These are phyloP conservation scores for Venturia oleaginea DNA, from an alignment of 2,329 filamentous ascomycete species.

Conservation along the genomic window DNA sequence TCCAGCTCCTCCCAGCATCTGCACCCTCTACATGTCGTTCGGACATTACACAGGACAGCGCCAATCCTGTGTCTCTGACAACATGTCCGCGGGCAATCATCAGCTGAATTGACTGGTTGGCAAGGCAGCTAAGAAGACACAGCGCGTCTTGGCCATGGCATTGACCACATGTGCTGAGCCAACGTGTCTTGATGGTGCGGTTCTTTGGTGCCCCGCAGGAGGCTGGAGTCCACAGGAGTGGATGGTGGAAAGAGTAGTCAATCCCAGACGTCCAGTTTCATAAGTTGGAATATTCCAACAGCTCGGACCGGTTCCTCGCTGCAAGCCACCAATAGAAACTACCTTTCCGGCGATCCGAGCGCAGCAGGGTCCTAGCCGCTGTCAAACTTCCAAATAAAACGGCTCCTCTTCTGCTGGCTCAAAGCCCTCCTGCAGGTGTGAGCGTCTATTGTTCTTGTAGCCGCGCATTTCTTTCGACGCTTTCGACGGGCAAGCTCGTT, in stretches of 20 bases:
- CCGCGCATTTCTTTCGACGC: neutral
- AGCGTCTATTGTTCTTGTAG: neutral
- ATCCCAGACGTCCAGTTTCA: neutral
- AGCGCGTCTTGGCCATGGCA: neutral
- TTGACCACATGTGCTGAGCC: neutral
- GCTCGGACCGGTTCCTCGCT: conserved; percentile 3
- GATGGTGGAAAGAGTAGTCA: neutral
- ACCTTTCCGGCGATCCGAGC: neutral
- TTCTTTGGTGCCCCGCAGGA: neutral
- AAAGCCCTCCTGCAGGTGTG: neutral
- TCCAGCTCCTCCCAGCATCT: neutral
- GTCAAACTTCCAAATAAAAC: neutral
- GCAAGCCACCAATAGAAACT: neutral
- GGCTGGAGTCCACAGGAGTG: neutral
- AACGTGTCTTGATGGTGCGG: neutral
- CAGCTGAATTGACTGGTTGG: neutral
- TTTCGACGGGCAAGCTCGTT: neutral
- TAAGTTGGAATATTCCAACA: neutral
- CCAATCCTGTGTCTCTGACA: neutral
- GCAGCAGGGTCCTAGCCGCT: neutral
- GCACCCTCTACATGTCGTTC: neutral
- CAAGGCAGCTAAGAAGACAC: neutral
- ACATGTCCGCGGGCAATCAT: neutral
- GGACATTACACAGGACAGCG: neutral
- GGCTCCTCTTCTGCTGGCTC: neutral